Conservation (phyloP, 192 early-diverging fungal species). For the Dissophora ornata region DNA sequence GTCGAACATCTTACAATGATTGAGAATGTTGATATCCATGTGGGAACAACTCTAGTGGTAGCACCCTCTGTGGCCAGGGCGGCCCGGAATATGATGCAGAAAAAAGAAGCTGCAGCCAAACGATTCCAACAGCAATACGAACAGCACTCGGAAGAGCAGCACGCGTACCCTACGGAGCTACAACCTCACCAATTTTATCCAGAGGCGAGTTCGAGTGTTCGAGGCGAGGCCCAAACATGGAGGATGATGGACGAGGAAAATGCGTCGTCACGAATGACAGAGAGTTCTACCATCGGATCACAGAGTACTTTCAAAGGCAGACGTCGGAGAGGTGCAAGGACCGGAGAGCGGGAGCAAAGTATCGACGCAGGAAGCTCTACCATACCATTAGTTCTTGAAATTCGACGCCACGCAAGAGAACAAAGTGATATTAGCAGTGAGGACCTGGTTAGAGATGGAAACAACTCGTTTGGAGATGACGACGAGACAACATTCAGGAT, state of each 20-base stretch:
- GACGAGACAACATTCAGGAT: constrained; percentile 29
- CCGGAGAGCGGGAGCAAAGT: not conserved
- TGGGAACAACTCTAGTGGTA: constrained; percentile 39
- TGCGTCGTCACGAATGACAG: constrained; percentile 5
- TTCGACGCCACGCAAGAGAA: not conserved
- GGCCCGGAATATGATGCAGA: constrained; percentile 46
- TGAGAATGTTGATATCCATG: constrained; percentile 51
- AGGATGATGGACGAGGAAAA: constrained; percentile 31
- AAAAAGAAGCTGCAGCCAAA: constrained; percentile 5
- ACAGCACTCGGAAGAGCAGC: not conserved
- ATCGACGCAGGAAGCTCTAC: constrained; percentile 10
- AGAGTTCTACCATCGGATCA: constrained; percentile 19
- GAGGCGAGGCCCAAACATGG: constrained; percentile 28
- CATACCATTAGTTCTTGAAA: constrained; percentile 6
- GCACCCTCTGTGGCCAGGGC: constrained; percentile 47
- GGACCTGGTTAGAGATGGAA: not conserved
- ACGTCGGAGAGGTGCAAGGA: not conserved
- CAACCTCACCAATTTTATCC: not conserved
- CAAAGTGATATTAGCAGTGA: not conserved
- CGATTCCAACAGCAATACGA: not conserved
- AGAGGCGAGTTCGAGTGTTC: constrained; percentile 16
- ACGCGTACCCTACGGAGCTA: not conserved
- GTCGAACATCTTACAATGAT: constrained; percentile 40
- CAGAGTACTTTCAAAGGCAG: constrained; percentile 36
- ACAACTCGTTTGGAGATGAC: not conserved